Conservation (phyloP, 371 early-diverging fungal genomes). For the Funneliformis caledonium region DNA sequence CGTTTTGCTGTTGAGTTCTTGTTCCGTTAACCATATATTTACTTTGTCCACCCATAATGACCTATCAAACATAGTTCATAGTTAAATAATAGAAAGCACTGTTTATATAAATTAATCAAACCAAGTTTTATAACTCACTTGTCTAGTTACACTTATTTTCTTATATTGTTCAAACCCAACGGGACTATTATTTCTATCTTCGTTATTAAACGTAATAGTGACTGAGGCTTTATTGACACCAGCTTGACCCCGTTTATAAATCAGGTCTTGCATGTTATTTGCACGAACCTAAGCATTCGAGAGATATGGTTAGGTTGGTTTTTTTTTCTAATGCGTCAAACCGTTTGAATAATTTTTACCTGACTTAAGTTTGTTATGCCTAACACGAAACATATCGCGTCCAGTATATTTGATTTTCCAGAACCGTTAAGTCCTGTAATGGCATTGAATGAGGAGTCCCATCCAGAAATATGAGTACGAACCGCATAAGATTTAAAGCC, state of each 20-base stretch:
- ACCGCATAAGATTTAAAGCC: constrained; percentile 98
- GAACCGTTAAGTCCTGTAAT: constrained; percentile 99
- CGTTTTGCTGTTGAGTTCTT: constrained; percentile 88
- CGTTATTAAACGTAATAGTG: constrained; percentile 95
- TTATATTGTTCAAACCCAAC: constrained; percentile 88
- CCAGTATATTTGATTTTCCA: constrained; percentile 99
- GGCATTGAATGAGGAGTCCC: constrained; percentile 98
- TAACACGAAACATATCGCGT: constrained; percentile 99
- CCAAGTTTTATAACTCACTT: constrained; percentile 58
- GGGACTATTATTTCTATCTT: constrained; percentile 83
- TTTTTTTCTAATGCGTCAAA: not conserved
- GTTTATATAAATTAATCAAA: not conserved
- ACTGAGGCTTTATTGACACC: constrained; percentile 97
- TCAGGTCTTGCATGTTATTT: constrained; percentile 91
- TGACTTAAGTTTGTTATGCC: constrained; percentile 92
- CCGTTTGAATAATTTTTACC: constrained; percentile 52
- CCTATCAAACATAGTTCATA: constrained; percentile 51
- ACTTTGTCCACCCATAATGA: constrained; percentile 90
- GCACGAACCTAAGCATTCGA: constrained; percentile 81
- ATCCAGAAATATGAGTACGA: constrained; percentile 92
- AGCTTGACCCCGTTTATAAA: constrained; percentile 98
- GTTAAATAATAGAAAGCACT: not conserved
- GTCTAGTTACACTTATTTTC: constrained; percentile 93
- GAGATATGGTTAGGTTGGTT: not conserved
- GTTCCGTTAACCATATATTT: constrained; percentile 97